A percentile compares a stretch with the other conserved stretches of the same genome.
phyloP scores from a whole-genome alignment of 805 yeast genomes.

The Candida xyloterini region DNA sequence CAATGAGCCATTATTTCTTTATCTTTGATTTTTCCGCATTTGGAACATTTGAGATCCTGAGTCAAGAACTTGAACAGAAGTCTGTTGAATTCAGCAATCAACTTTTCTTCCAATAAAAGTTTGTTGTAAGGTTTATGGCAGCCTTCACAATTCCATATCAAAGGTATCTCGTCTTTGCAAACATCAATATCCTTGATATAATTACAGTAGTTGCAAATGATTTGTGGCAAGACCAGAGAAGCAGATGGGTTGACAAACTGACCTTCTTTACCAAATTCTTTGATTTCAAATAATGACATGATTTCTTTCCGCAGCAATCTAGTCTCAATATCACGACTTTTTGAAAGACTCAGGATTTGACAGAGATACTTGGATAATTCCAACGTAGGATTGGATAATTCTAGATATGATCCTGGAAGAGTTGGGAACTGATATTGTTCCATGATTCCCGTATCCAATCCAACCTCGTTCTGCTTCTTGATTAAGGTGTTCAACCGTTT shows the following conservation, averaged over 20 bases:
- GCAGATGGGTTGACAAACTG: conserved; percentile 72
- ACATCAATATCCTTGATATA: conserved; percentile 73
- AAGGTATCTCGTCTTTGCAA: conserved; percentile 59
- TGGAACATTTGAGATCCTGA: conserved; percentile 80
- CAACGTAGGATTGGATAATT: conserved; percentile 65
- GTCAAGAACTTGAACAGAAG: conserved; percentile 56
- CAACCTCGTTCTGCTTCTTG: conserved; percentile 69
- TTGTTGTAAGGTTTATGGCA: conserved; percentile 67
- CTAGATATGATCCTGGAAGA: conserved; percentile 69
- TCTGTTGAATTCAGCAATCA: conserved; percentile 62
- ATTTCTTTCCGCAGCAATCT: conserved; percentile 73
- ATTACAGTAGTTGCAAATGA: conserved; percentile 79
- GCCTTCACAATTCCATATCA: conserved; percentile 59
- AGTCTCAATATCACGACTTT: conserved; percentile 64
- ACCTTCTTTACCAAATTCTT: conserved; percentile 80
- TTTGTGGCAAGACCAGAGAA: conserved; percentile 59
- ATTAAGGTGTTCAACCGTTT: conserved; percentile 64
- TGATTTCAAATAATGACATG: conserved; percentile 68
- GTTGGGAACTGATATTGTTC: conserved; percentile 70
- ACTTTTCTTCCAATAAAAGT: conserved; percentile 71
- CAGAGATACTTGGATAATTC: conserved; percentile 75
- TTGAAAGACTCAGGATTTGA: conserved; percentile 68
- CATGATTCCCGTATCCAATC: conserved; percentile 59
- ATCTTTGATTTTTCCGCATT: conserved; percentile 66
- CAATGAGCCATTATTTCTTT: conserved; percentile 74